These are phyloP conservation scores for Ambrosia hybrid DNA, from an alignment of 140 eudicot species.

Conservation along the genomic window DNA sequence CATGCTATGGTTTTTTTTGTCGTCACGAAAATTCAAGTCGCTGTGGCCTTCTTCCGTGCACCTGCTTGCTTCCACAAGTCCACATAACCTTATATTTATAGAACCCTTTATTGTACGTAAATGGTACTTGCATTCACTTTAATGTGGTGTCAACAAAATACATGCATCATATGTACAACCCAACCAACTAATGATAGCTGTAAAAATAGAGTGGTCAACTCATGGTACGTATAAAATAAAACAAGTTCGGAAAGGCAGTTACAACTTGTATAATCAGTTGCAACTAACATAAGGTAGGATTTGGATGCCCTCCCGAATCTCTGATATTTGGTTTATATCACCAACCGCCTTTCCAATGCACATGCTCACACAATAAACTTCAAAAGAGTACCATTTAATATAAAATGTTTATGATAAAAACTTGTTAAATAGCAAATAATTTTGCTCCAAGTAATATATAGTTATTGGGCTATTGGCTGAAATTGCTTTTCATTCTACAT, in stretches of 20 bases:
- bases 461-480: too few relatives aligned
- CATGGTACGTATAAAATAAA: neutral
- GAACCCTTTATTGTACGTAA: neutral
- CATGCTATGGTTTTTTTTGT: too few relatives aligned
- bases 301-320: conserved; percentile 37
- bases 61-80: too few relatives aligned
- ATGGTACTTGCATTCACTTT: neutral
- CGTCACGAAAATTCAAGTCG: too few relatives aligned
- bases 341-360: conserved; percentile 19
- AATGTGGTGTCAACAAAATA: neutral
- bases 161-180: conserved; percentile 5
- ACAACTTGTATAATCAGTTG: conserved; percentile 20
- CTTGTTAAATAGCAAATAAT: neutral
- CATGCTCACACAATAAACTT: neutral
- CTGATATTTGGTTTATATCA: conserved; percentile 16
- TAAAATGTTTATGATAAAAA: neutral
- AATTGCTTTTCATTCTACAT: too few relatives aligned
- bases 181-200: neutral
- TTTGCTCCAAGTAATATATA: neutral
- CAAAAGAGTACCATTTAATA: neutral
- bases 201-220: conserved; percentile 15
- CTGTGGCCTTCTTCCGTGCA: too few relatives aligned
- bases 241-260: conserved; percentile 14
- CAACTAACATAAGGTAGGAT: conserved; percentile 27
- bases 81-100: neutral